Conservation (phyloP, 2,329 filamentous ascomycete species). For the Claviceps spartinae region DNA sequence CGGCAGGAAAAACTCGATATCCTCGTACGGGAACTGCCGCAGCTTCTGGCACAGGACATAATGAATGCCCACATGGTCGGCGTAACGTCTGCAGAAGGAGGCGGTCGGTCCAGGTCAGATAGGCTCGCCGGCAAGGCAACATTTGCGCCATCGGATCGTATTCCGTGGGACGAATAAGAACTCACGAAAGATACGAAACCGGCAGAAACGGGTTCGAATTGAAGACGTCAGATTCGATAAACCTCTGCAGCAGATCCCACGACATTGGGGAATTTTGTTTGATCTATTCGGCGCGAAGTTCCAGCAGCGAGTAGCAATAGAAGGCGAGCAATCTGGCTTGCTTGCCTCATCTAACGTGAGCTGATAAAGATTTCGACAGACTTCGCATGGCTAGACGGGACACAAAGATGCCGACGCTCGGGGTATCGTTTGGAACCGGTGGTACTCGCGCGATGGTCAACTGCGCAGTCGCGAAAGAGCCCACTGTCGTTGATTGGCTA, state of each 20-base stretch:
- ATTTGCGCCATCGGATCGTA: background rate
- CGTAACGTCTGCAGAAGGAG: constrained; percentile 52
- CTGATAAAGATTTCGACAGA: constrained; percentile 6
- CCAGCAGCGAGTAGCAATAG: constrained; percentile 5
- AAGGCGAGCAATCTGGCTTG: constrained; percentile 2
- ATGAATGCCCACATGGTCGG: constrained; percentile 80
- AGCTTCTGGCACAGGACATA: constrained; percentile 82
- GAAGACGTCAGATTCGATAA: constrained; percentile 89
- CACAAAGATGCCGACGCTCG: background rate
- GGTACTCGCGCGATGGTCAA: background rate
- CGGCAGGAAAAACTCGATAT: constrained; percentile 85
- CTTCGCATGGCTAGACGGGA: constrained; percentile 11
- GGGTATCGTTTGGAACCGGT: background rate
- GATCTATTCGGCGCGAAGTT: background rate
- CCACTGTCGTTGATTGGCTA: background rate
- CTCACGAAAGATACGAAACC: constrained; percentile 79
- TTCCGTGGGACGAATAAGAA: constrained; percentile 10
- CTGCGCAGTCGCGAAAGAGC: background rate
- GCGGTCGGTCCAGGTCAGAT: background rate
- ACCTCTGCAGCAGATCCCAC: constrained; percentile 80
- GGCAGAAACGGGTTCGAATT: constrained; percentile 81
- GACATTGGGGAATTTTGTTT: constrained; percentile 38
- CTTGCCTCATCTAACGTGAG: constrained; percentile 13
- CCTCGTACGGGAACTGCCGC: constrained; percentile 77
- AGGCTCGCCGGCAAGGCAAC: background rate